A percentile compares a stretch with the other conserved stretches of the same genome.
phyloP scores from a whole-genome alignment of 106 monocot species.

The Hemerocallis citrina region DNA sequence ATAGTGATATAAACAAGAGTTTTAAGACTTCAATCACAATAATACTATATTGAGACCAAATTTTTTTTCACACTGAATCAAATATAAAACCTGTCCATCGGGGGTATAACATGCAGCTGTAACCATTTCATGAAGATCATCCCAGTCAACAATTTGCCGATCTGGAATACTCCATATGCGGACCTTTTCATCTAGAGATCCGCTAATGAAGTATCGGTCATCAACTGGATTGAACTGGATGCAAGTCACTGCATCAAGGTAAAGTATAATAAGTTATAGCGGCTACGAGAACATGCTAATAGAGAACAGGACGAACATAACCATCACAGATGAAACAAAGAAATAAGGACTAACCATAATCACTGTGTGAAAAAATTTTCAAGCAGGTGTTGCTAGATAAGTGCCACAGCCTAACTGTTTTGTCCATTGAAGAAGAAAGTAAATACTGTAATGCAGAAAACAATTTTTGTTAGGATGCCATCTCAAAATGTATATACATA shows the following conservation, averaged over 20 bases:
- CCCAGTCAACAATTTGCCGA: slow-evolving; percentile 91
- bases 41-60: neutral
- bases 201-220: slow-evolving; percentile 86
- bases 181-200: slow-evolving; percentile 88
- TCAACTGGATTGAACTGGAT: slow-evolving; percentile 97
- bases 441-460: slow-evolving; percentile 41
- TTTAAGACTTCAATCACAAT: neutral
- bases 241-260: slow-evolving; percentile 71
- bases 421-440: slow-evolving; percentile 94
- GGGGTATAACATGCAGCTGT: slow-evolving; percentile 95
- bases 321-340: neutral
- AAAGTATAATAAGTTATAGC: neutral
- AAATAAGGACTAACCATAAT: slow-evolving; percentile 46
- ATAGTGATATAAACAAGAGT: neutral
- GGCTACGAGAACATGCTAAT: neutral
- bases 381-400: slow-evolving; percentile 57
- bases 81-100: slow-evolving; percentile 69
- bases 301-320: neutral
- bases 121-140: slow-evolving; percentile 94
- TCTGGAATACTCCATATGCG: slow-evolving; percentile 82
- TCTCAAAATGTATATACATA: neutral
- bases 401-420: slow-evolving; percentile 84
- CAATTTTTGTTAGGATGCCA: neutral
- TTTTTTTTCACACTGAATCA: neutral
- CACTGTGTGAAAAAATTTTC: slow-evolving; percentile 79